Conservation (phyloP, 768 basidiomycete species). For the Suillus subaureus region DNA sequence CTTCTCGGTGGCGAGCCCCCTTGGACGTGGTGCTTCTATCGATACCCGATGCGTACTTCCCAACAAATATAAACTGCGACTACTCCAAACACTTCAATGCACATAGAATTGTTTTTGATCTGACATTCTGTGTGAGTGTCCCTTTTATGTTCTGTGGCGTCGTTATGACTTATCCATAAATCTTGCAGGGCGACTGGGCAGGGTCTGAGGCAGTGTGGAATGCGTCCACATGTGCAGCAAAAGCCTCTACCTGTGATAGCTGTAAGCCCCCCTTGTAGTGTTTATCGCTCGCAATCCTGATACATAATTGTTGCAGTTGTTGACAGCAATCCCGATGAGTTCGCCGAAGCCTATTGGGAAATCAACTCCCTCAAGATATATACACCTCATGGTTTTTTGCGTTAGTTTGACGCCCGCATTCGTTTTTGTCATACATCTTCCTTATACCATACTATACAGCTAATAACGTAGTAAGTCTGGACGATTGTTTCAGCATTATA, state of each 20-base stretch:
- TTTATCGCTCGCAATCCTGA: background rate
- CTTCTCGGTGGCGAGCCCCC: background rate
- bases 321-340: conserved; percentile 57
- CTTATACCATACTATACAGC: background rate
- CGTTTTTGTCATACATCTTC: background rate
- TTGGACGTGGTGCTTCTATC: background rate
- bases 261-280: conserved; percentile 40
- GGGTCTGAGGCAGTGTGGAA: conserved; percentile 37
- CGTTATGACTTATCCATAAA: conserved; percentile 2
- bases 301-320: conserved; percentile 44
- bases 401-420: background rate
- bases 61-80: conserved; percentile 43
- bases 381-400: conserved; percentile 17
- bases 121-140: conserved; percentile 59
- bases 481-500: too few relatives aligned
- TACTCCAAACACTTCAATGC: conserved; percentile 53
- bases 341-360: conserved; percentile 70
- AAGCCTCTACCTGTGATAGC: conserved; percentile 37
- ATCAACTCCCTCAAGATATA: conserved; percentile 65
- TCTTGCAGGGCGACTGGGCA: conserved; percentile 54
- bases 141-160: background rate
- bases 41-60: conserved; percentile 52
- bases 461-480: background rate
- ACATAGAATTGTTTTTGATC: conserved; percentile 58
- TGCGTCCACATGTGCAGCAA: conserved; percentile 42